Conservation (phyloP, 108 stramenopile species). For the Parietichytrium sp. region DNA sequence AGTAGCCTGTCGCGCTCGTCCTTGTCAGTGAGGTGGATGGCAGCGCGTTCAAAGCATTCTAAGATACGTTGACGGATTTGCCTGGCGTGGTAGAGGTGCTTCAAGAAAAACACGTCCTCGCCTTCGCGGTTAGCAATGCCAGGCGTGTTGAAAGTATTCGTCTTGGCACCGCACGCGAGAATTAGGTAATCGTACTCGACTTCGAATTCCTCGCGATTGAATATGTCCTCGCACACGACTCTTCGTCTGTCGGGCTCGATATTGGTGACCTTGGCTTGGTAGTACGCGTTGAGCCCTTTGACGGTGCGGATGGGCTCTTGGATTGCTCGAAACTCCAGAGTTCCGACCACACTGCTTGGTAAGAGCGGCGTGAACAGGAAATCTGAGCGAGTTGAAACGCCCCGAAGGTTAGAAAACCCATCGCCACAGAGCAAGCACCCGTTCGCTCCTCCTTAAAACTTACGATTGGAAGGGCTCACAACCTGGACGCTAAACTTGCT, state of each 20-base stretch:
- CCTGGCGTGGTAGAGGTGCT: conserved; percentile 89
- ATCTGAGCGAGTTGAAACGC: no score
- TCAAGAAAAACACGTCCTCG: conserved; percentile 84
- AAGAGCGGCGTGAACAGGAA: conserved; percentile 95
- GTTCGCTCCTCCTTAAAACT: no score
- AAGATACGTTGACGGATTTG: conserved; percentile 84
- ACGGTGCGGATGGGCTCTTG: conserved; percentile 87
- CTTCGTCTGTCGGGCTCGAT: conserved; percentile 62
- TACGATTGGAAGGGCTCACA: conserved; percentile 81
- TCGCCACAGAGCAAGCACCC: no score
- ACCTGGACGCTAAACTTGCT: conserved; percentile 60
- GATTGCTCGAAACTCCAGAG: conserved; percentile 86
- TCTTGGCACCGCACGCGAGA: conserved; percentile 82
- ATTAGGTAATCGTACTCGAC: conserved; percentile 82
- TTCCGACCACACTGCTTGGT: conserved; percentile 90
- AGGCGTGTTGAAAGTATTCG: conserved; percentile 78
- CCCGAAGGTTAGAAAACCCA: no score
- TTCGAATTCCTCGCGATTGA: conserved; percentile 67
- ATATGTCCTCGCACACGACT: conserved; percentile 67
- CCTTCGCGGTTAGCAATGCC: conserved; percentile 71
- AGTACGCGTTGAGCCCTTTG: conserved; percentile 57
- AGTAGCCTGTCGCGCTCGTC: conserved; percentile 77
- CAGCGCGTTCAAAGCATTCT: conserved; percentile 90
- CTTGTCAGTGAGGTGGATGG: conserved; percentile 68
- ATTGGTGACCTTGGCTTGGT: conserved; percentile 74